Evolutionary conservation across 176 grass and related monocot species (phyloP).

Genomic region (Luzula sylvatica): DNA sequence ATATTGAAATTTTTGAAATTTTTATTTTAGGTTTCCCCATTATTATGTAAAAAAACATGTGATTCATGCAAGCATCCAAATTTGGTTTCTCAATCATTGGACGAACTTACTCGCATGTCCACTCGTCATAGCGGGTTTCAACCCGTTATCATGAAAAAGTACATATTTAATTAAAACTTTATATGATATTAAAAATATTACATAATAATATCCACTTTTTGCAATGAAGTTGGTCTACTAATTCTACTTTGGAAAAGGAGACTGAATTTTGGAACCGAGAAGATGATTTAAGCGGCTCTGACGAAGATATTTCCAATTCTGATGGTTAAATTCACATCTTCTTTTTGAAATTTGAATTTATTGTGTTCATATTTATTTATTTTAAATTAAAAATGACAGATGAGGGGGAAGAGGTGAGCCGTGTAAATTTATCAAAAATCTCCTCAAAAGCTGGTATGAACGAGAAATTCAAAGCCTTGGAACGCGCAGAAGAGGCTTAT

Average conservation of each 20-base stretch:
- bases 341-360: neutral
- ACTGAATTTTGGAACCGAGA: slow-evolving; percentile 85
- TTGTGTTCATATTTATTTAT: too few relatives aligned
- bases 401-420: slow-evolving; percentile 30
- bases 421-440: slow-evolving; percentile 36
- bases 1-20: neutral
- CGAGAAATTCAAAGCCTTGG: slow-evolving; percentile 65
- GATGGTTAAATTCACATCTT: slow-evolving; percentile 46
- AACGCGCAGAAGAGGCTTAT: slow-evolving; percentile 85
- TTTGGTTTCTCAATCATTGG: slow-evolving; percentile 37
- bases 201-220: slow-evolving; percentile 12
- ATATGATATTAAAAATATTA: neutral
- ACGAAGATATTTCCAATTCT: slow-evolving; percentile 82
- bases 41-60: slow-evolving; percentile 67
- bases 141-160: slow-evolving; percentile 42
- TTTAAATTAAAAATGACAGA: slow-evolving; percentile 25
- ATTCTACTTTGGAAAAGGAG: slow-evolving; percentile 27
- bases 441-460: slow-evolving; percentile 41
- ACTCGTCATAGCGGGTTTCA: slow-evolving; percentile 44
- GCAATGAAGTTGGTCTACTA: slow-evolving; percentile 50
- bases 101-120: slow-evolving; percentile 41
- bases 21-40: slow-evolving; percentile 41
- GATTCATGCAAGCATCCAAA: slow-evolving; percentile 87
- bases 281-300: slow-evolving; percentile 56
- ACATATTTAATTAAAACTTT: neutral